Evolutionary conservation across 2,329 filamentous ascomycete species (phyloP).

Genomic region (Fusarium praegraminearum): DNA sequence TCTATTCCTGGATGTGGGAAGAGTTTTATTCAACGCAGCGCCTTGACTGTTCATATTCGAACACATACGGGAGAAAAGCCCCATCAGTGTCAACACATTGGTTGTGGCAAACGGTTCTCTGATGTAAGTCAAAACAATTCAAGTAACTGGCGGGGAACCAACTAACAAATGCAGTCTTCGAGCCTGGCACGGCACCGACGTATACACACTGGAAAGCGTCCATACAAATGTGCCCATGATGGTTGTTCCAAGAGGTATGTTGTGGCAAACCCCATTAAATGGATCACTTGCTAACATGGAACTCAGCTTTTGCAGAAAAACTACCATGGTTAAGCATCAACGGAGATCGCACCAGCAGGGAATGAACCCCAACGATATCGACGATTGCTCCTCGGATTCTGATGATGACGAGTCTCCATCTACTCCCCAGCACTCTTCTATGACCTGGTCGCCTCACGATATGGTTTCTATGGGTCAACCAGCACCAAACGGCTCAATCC

Average conservation of each 20-base stretch:
- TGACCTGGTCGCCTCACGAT: constrained; percentile 64
- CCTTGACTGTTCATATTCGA: constrained; percentile 76
- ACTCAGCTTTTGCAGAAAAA: constrained; percentile 76
- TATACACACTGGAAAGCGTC: constrained; percentile 75
- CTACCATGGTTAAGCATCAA: constrained; percentile 77
- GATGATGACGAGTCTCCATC: constrained; percentile 69
- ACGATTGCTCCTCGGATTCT: constrained; percentile 68
- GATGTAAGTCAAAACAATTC: constrained; percentile 64
- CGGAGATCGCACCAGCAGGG: constrained; percentile 71
- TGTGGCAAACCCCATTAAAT: neutral
- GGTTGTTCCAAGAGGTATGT: constrained; percentile 72
- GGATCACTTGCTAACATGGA: constrained; percentile 34
- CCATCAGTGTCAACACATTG: constrained; percentile 73
- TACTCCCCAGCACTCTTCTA: constrained; percentile 66
- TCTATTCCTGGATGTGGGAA: constrained; percentile 71
- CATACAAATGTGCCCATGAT: constrained; percentile 71
- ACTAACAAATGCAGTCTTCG: constrained; percentile 63
- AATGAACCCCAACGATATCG: constrained; percentile 65
- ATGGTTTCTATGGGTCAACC: constrained; percentile 55
- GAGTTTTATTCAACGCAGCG: constrained; percentile 78
- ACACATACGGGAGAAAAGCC: constrained; percentile 80
- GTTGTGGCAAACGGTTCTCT: constrained; percentile 76
- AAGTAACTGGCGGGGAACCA: constrained; percentile 3
- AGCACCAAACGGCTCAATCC: constrained; percentile 55
- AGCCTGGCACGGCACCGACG: constrained; percentile 73